Conservation (phyloP, 2,329 filamentous ascomycete species). For the Colletotrichum eleusines region DNA sequence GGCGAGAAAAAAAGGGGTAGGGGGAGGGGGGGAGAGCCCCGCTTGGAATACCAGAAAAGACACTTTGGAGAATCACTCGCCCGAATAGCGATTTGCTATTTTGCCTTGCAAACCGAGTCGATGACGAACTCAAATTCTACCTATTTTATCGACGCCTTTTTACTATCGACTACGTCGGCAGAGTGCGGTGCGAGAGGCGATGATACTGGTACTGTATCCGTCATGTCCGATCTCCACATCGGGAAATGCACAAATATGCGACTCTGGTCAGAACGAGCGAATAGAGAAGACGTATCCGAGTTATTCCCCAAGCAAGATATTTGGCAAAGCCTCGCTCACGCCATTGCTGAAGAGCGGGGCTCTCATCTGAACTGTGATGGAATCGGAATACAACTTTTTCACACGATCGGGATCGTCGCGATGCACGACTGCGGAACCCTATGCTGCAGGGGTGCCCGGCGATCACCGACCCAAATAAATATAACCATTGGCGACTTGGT, state of each 20-base stretch:
- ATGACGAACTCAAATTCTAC: neutral
- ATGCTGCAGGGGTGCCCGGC: slow-evolving; percentile 24
- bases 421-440: slow-evolving; percentile 8
- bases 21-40: neutral
- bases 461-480: slow-evolving; percentile 14
- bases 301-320: neutral
- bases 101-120: neutral
- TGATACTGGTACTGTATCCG: too few species aligned
- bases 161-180: neutral
- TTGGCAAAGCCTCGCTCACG: neutral
- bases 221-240: neutral
- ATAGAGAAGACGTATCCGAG: neutral
- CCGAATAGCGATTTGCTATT: neutral
- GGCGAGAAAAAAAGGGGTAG: too few species aligned
- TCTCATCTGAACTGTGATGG: neutral
- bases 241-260: neutral
- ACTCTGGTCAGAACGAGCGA: neutral
- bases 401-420: slow-evolving; percentile 6
- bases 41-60: neutral
- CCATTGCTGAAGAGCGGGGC: neutral
- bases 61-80: neutral
- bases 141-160: neutral
- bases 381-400: neutral
- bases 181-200: neutral
- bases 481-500: slow-evolving; percentile 3